Base-by-base conservation (phyloP, 2,329 filamentous ascomycete genomes). In the Dryadomyces quercus-mongolicae region DNA sequence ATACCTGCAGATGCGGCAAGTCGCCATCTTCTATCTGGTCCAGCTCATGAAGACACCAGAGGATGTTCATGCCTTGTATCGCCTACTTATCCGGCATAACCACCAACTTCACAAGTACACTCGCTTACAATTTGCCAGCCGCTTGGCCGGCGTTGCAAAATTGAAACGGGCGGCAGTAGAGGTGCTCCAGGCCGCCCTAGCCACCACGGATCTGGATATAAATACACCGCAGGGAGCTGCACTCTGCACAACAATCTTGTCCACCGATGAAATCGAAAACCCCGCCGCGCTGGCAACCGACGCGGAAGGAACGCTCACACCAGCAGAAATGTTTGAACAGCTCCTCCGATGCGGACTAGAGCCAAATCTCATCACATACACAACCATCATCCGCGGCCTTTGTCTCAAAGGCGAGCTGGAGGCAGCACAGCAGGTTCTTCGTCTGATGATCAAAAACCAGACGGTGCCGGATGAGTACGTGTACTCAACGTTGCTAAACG, bases 311-410 rank as follows among this genome's bases (percentile, higher is more conserved):
- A 9, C 48, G 1, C 67, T 73, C n/a, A 71, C 74, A 20, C 76
- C 76, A 25, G 71, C 78, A 10, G 67, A 73, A 5, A 69, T 84
- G 5, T 76, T 84, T 21, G 70, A 77, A 52, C 65, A 69, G 9
- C 72, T 90, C 51, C 66, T 85, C 12, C 69, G 76, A 20, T 67
- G 76, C n/a, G 85, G 84, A 1, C 69, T 86, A 49, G 70, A 71
- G 20, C 80, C 86, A 22, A 85, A 87, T 58, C 68, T 79, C 15
- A 70, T 81, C 55, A 75, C 76, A 12, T 80, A 85, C 62, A 86
- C 85, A 16, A 74, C 85, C 47, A 70, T 89, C 56, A 78, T 96
- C 54, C 75, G 81, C 43, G 87, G 88, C 55, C 81, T 90, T 16
- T 80, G 86, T 61, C 72, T 81, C 55, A 78, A 74, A n/a, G 76